Conservation (phyloP, 257 asterid species). For the Petrea volubilis region DNA sequence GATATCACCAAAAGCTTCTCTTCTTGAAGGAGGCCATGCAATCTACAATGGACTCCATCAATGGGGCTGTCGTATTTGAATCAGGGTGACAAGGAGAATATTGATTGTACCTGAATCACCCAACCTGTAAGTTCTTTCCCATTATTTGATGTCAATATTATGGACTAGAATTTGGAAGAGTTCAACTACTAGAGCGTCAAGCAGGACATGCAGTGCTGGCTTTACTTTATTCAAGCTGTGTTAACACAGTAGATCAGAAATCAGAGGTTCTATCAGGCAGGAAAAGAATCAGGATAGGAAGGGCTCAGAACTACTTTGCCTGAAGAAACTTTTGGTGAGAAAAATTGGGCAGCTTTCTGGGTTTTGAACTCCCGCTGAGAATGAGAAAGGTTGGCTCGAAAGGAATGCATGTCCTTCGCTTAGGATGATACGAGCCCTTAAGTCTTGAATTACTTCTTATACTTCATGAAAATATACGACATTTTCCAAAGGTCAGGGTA, state of each 20-base stretch:
- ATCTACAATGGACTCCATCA: background rate
- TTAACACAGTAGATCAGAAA: background rate
- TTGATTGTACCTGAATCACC: background rate
- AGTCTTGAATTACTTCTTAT: background rate
- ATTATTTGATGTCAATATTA: background rate
- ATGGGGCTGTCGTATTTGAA: background rate
- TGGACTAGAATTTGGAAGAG: constrained; percentile 2
- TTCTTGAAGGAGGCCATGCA: constrained; percentile 9
- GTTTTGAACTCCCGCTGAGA: background rate
- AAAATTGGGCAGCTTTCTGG: background rate
- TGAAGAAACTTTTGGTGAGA: background rate
- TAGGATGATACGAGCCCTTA: background rate
- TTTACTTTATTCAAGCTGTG: background rate
- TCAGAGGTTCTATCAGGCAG: constrained; percentile 3
- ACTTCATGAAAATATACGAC: background rate
- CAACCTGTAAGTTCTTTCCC: constrained; percentile 4
- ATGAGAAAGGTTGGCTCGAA: background rate
- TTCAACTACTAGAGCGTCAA: background rate
- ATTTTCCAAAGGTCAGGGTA: background rate
- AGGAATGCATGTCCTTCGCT: background rate
- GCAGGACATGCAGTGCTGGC: background rate
- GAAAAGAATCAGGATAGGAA: background rate
- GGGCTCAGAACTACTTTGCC: constrained; percentile 18
- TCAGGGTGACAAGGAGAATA: background rate
- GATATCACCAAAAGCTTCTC: background rate